phyloP scores from a whole-genome alignment of 345 rosid genomes.

The Turritis glabra region DNA sequence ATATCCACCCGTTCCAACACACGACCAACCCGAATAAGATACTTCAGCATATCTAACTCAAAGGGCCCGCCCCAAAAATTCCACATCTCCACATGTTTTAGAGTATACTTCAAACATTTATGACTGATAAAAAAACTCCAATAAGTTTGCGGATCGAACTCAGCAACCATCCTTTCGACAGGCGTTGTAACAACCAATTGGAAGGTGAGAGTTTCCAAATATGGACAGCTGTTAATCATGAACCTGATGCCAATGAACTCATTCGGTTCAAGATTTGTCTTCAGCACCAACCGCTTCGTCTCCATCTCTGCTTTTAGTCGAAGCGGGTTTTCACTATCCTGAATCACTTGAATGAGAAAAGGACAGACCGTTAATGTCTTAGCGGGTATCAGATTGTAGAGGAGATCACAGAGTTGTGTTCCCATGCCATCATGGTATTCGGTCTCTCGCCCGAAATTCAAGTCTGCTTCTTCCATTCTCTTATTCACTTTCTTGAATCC shows the following conservation, averaged over 20 bases:
- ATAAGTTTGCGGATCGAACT: not conserved
- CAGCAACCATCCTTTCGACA: accelerated
- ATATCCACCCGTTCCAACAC: not conserved
- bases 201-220: not conserved
- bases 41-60: accelerated
- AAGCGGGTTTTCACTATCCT: not conserved
- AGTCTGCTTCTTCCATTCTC: not conserved
- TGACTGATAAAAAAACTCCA: accelerated
- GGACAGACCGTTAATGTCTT: not conserved
- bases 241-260: not conserved
- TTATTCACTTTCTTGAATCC: not conserved
- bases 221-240: not conserved
- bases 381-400: not conserved
- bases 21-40: not conserved
- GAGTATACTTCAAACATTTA: not conserved
- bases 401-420: not conserved
- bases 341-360: not conserved
- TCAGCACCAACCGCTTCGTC: not conserved
- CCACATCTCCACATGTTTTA: not conserved
- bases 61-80: not conserved
- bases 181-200: not conserved
- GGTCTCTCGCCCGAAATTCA: not conserved
- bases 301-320: not conserved
- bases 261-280: not conserved
- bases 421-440: accelerated